A percentile compares a stretch with the other conserved stretches of the same genome.
Conservation (phyloP, 495 filamentous ascomycete species). For the Cenococcum geophilum region DNA sequence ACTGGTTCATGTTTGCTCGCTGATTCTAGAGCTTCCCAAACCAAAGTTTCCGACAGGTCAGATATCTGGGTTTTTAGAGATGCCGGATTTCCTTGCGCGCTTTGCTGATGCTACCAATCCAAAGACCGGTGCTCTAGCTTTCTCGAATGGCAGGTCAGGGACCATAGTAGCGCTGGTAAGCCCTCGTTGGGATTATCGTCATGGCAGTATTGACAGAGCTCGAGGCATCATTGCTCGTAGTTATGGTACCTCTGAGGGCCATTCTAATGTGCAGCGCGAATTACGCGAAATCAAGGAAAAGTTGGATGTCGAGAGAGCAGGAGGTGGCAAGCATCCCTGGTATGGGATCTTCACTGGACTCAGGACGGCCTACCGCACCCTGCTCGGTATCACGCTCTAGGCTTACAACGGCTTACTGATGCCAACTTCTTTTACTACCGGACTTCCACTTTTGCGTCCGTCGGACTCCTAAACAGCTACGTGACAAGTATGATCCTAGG, state of each 20-base stretch:
- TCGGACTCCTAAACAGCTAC: conserved; percentile 62
- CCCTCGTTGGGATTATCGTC: conserved; percentile 16
- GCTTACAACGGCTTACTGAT: conserved; percentile 21
- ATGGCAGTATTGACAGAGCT: conserved; percentile 1
- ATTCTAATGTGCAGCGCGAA: conserved; percentile 3
- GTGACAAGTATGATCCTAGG: conserved; percentile 69
- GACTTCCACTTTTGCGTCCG: conserved; percentile 62
- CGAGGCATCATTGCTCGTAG: not conserved
- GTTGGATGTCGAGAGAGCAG: conserved; percentile 12
- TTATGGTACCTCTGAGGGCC: conserved; percentile 4
- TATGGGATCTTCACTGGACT: conserved; percentile 27
- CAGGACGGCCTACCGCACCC: conserved; percentile 17
- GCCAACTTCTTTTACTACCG: conserved; percentile 46
- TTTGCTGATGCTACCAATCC: conserved; percentile 18
- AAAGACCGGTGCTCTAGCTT: conserved; percentile 8
- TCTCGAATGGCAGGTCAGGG: conserved; percentile 13
- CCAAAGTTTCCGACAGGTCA: conserved; percentile 29
- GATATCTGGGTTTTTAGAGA: conserved; percentile 38
- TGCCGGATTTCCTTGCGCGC: conserved; percentile 27
- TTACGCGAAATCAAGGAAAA: conserved; percentile 11
- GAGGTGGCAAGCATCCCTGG: conserved; percentile 14
- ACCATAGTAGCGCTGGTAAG: conserved; percentile 23
- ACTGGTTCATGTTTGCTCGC: not conserved
- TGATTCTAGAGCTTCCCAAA: not conserved
- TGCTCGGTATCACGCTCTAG: conserved; percentile 22